These are phyloP conservation scores for Leucaena leucocephala DNA, from an alignment of 306 rosid species.

Conservation along the genomic window DNA sequence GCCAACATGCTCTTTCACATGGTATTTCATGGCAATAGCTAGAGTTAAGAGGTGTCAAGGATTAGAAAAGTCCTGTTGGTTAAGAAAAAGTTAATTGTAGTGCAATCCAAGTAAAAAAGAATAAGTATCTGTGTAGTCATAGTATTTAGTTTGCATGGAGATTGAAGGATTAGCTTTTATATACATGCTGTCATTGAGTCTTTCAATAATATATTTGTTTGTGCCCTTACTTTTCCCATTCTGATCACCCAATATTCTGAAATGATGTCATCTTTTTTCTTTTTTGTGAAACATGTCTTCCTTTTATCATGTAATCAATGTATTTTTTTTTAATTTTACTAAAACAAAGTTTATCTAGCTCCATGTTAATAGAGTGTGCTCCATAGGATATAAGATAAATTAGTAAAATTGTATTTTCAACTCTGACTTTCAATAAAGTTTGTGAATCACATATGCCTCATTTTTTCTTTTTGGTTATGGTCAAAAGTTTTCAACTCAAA, in stretches of 20 bases:
- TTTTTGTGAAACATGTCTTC: conserved; percentile 7
- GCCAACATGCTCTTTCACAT: conserved; percentile 25
- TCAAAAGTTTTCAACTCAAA: conserved; percentile 7
- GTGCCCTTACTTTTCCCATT: not conserved
- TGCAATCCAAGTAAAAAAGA: not conserved
- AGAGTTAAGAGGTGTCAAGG: not conserved
- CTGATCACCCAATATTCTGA: not conserved
- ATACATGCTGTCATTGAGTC: not conserved
- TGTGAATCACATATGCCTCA: not conserved
- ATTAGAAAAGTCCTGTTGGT: not conserved
- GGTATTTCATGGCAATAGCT: conserved; percentile 29
- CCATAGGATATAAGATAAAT: conserved; percentile 4
- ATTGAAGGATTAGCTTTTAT: not conserved
- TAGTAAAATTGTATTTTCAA: conserved; percentile 3
- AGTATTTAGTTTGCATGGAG: not conserved
- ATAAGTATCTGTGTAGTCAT: not conserved
- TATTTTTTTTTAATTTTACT: not conserved
- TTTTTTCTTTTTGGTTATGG: not conserved
- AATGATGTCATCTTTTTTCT: not conserved
- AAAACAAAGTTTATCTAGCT: not conserved
- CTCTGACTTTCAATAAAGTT: conserved; percentile 8
- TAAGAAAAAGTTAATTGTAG: not conserved
- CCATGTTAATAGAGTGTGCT: conserved; percentile 10
- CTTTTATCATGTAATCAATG: not conserved
- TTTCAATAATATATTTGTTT: not conserved